Evolutionary conservation across 345 rosid genomes (phyloP).

Genomic region (Bruguiera parviflora): DNA sequence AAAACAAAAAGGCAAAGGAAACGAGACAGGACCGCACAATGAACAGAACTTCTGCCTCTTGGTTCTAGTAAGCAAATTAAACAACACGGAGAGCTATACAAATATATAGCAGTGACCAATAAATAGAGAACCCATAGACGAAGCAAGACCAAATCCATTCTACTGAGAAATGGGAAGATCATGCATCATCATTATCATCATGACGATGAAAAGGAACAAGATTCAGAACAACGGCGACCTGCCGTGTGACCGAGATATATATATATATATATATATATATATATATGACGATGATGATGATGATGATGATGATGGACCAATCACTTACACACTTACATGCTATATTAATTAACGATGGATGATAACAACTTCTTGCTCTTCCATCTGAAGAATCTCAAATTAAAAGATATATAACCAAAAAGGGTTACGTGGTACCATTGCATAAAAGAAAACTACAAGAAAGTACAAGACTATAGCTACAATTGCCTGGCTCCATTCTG

Average conservation of each 20-base stretch:
- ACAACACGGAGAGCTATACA: not conserved
- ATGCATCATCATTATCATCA: conserved; percentile 10
- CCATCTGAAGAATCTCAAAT: not conserved
- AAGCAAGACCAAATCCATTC: not conserved
- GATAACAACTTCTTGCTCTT: not conserved
- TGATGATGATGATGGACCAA: too few relatives aligned
- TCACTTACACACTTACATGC: too few relatives aligned
- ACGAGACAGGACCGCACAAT: not conserved
- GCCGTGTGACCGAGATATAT: too few relatives aligned
- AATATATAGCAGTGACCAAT: not conserved
- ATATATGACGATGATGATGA: too few relatives aligned
- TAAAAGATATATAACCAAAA: conserved; percentile 7
- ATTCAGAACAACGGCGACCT: not conserved
- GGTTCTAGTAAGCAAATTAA: too few relatives aligned
- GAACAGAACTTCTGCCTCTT: too few relatives aligned
- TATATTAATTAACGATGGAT: too few relatives aligned
- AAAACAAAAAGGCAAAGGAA: too few relatives aligned
- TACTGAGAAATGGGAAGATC: conserved; percentile 11
- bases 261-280: too few relatives aligned
- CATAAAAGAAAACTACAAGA: conserved; percentile 3
- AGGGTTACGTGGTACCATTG: not conserved
- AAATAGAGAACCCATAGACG: not conserved
- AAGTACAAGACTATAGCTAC: not conserved
- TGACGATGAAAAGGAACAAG: not conserved
- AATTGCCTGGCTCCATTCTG: conserved; percentile 72